Evolutionary conservation across 495 filamentous ascomycete genomes (phyloP), one percentile per base, ranked within the genome.

Genomic region (Aspergillus panamensis): DNA sequence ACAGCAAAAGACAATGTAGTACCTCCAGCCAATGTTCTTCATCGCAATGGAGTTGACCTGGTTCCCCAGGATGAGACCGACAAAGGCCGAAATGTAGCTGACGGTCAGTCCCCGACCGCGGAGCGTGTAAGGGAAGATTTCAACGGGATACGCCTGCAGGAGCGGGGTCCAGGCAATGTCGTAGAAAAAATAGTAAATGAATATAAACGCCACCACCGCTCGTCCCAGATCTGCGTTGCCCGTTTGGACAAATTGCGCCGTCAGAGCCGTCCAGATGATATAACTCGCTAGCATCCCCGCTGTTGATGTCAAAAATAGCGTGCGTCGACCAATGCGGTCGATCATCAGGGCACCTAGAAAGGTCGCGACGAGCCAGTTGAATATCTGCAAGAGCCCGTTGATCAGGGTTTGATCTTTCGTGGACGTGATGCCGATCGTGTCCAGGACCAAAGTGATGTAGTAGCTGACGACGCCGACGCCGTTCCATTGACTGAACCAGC

Each of bases 1-100:
- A 20, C 65, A 69, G 33, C 33, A 35, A 35, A 35, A 78, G 8
- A 75, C 69, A 45, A 75, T 70, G 48, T 75, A 77, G 48, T 74
- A 75, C 47, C 65, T 68, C 74, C 72, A 77, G 10, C 40, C 53
- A 29, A 75, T 66, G 6, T 64, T 66, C 9, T 64, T 62, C 49
- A 77, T 55, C 0, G 65, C 73, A 43, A 74, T 60, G 4, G 72
- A 67, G 47, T 76, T 76, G n/a, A 63, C 57, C 21, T 54, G 52
- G 33, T 66, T 64, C 33, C 33, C 33, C 33, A 66, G 61, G 30
- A 66, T 16, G 10, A 49, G 21, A 8, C 43, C 52, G 14, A 13
- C 12, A 10, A 31, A 39, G 2, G 32, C 32, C 12, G 19, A 48
- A 30, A 53, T 12, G 9, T 40, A 30, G 2, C 17, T 6, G 14